Base-by-base conservation (phyloP, 176 grass and related monocot genomes). In the Oryza australiensis region DNA sequence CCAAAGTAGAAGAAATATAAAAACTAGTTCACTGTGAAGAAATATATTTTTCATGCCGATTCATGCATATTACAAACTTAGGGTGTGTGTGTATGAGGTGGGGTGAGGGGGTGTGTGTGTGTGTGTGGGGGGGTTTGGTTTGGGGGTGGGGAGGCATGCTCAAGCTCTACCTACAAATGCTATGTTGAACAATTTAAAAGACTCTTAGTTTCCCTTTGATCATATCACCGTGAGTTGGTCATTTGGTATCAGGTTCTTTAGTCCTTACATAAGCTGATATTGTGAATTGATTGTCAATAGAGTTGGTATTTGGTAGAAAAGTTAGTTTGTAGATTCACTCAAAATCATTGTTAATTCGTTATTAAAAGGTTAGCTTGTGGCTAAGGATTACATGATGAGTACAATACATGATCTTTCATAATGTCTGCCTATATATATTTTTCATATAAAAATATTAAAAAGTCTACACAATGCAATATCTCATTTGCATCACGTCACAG, bases 41-140 rank as follows among this genome's bases (percentile, higher is more conserved):
- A 43, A 66, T 65, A 32, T 32, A 32, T 12, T 41, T 63, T 32
- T 64, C 18, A 27, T 3, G 74, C 68, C 74, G 74, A 73, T 42
- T 45, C 73, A 59, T 16, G 14, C 60, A 29, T 26, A 35, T 84
- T 74, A 84, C 86, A 84, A 75, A 88, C 46, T n/a, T n/a, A n/a
- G n/a, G n/a, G n/a, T n/a, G n/a, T n/a, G n/a, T n/a, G n/a, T n/a
- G n/a, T n/a, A n/a, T n/a, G n/a, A n/a, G n/a, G n/a, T n/a, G n/a
- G n/a, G n/a, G n/a, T n/a, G n/a, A n/a, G n/a, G n/a, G n/a, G n/a
- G n/a, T n/a, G n/a, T n/a, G n/a, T n/a, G n/a, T n/a, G n/a, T n/a
- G n/a, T n/a, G n/a, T n/a, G n/a, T n/a, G n/a, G n/a, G n/a, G n/a
- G n/a, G n/a, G n/a, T n/a, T n/a, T n/a, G n/a, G n/a, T n/a, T n/a